Evolutionary conservation across 768 basidiomycete genomes (phyloP), one percentile per base, ranked within the genome.

Genomic region (Suillus sp.): DNA sequence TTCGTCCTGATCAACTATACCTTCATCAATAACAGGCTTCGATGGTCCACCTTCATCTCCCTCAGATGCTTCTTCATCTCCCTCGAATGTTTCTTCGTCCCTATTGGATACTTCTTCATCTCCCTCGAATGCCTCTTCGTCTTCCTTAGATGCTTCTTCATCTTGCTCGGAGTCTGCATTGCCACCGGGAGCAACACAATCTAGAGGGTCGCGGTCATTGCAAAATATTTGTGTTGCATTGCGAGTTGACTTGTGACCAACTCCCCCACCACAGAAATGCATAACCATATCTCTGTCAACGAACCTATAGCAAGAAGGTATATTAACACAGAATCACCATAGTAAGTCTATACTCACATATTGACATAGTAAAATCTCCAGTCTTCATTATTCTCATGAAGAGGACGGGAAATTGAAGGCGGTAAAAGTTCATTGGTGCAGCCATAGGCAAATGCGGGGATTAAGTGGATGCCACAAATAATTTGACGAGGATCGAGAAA

Each of bases 401-500:
- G 38, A 25, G 48, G 50, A 35, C 32, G 47, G 20, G 43, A 34
- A 60, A 67, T 25, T 1, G 34, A 40, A 22, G 65, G 65, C 1
- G 20, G n/a, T n/a, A 63, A 51, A 8, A 63, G 50, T 20, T 59
- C 45, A 3, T 55, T 32, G 1, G 73, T 70, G 7, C 35, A 50
- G 3, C 72, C 75, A 25, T 64, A 34, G 1, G 53, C 42, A 61
- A 80, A 82, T 0, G 71, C 77, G 1, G 82, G 83, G 18, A 83
- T 73, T 9, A 84, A 61, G 64, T 84, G 81, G 14, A 63, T 67
- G 2, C 67, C 77, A 2, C 77, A 75, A 59, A 84, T 66, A 9
- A 84, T 18, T 20, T 43, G 42, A 43, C 7, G 20, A n/a, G 42
- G 42, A 20, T 43, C 20, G 7, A 43, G 42, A n/a, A 43, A 43